Base-by-base conservation (phyloP, 805 yeast genomes). In the Candida sanyiensis region DNA sequence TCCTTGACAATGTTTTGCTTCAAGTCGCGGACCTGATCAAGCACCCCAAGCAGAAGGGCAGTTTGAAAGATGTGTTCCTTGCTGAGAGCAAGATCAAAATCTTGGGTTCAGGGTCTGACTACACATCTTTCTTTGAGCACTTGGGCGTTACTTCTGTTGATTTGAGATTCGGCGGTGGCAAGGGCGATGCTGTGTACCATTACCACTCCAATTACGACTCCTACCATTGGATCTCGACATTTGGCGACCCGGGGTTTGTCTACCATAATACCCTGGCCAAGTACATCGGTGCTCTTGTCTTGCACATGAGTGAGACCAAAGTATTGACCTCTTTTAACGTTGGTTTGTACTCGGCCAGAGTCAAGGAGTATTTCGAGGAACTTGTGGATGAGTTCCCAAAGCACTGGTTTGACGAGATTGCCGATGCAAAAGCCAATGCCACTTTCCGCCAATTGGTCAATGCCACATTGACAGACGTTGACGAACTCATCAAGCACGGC, bases 161-260 rank as follows among this genome's bases (percentile, higher is more conserved):
- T 56, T 42, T 78, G 34, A 83, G 80, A 0, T 83, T 80, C 52
- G 58, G 51, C 15, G 52, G 52, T 18, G 63, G 67, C 8, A 50
- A 54, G 10, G 62, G 56, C 7, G 82, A 77, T 36, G 68, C 87
- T 0, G 75, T 80, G 7, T 82, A 82, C 54, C 89, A 80, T 44
- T 80, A 83, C 56, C 90, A 83, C 54, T 80, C 89, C 13, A 76
- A 79, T 54, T 83, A 79, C 52, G 88, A 81, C 57, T 78, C 85
- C 1, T 76, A 62, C 56, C 65, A 75, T 46, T 83, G 90, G 90
- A 79, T 82, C 80, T 66, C 67, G 26, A 64, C 59, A 5, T 70
- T 57, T 54, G 83, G 75, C 21, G 89, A 82, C 52, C 80, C 82
- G 11, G 77, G 72, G 0, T 80, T 77, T 61, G 64, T 64, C 28